Evolutionary conservation across 202 grass and related monocot species (phyloP), one percentile per base, ranked within the genome.

Genomic region (Dendrocalamus latiflorus): DNA sequence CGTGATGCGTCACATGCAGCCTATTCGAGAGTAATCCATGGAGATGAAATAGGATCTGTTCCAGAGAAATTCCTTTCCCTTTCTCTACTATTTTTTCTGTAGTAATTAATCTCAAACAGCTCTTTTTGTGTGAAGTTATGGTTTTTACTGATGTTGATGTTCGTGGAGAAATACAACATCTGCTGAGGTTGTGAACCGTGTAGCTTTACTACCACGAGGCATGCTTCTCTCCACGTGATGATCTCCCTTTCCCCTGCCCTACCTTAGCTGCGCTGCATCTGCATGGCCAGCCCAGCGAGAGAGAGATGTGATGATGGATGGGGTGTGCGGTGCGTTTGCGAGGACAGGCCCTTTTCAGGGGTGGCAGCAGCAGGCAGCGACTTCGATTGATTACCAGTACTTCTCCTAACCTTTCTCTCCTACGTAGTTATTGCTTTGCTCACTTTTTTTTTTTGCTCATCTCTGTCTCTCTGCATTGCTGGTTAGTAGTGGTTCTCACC

Each of bases 281-380:
- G 25, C 45, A 34, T 51, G 45, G 44, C 45, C 69, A 33, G 25
- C 6, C 45, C 44, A 30, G 15, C 20, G 5, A 17, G 47, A 36
- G 28, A 65, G 15, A 16, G 56, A 47, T 4, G 48, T 69, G 64
- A 68, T 58, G 79, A 47, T 62, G 79, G 68, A 49, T 2, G 36
- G 37, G 16, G 0, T 8, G 30, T 17, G 67, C 39, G 77, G 41
- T 26, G 80, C 24, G 56, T 21, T 22, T 37, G 67, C 42, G 24
- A 62, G 68, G 79, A 48, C 55, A 47, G 55, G 33, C 1, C 80
- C 70, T 83, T 81, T 74, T 65, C 81, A 83, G 70, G 69, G 75
- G 68, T 51, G 30, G 21, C 81, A 55, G 77, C 48, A 36, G 43
- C 25, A 45, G 38, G 42, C 44, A 65, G 79, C 68, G 18, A 33